A percentile compares a stretch with the other conserved stretches of the same genome.
Evolutionary conservation across 768 basidiomycete genomes (phyloP).

Genomic region (Lactarius tabidus): DNA sequence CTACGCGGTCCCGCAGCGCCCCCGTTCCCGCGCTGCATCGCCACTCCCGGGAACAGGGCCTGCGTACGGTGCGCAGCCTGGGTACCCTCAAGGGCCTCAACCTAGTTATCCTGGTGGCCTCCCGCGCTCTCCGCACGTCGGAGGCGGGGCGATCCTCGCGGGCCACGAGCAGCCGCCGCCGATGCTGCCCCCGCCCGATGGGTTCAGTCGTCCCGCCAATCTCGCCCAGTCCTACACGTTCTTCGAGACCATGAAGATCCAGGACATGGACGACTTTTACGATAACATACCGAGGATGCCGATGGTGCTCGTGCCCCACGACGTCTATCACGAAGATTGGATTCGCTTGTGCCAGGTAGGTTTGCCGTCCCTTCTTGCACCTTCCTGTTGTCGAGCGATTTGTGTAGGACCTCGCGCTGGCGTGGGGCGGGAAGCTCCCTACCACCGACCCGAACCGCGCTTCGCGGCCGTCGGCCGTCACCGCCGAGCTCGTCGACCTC

Average conservation of each 20-base stretch:
- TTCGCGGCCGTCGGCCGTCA: constrained; percentile 55
- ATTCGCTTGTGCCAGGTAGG: constrained; percentile 69
- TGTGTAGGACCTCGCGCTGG: constrained; percentile 61
- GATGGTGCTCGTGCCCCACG: constrained; percentile 63
- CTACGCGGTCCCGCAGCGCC: constrained; percentile 17
- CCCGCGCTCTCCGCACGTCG: constrained; percentile 20
- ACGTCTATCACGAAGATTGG: constrained; percentile 79
- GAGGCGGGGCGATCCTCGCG: constrained; percentile 13
- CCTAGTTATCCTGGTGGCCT: constrained; percentile 1
- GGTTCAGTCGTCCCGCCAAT: constrained; percentile 71
- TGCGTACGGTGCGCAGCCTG: constrained; percentile 22
- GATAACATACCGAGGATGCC: constrained; percentile 71
- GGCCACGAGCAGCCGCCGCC: constrained; percentile 19
- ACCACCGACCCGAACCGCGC: constrained; percentile 46
- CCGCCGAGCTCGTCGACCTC: constrained; percentile 68
- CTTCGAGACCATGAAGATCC: constrained; percentile 67
- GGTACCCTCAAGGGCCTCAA: constrained; percentile 17
- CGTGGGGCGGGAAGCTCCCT: constrained; percentile 76
- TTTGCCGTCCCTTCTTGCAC: constrained; percentile 3
- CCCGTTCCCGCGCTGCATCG: constrained; percentile 24
- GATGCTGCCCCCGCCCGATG: constrained; percentile 52
- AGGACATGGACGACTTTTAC: constrained; percentile 73
- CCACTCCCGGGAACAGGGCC: constrained; percentile 19
- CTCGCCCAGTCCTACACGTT: constrained; percentile 60
- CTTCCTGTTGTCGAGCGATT: neutral